Evolutionary conservation across 768 basidiomycete species (phyloP).

Genomic region (Kwoniella dejecticola): DNA sequence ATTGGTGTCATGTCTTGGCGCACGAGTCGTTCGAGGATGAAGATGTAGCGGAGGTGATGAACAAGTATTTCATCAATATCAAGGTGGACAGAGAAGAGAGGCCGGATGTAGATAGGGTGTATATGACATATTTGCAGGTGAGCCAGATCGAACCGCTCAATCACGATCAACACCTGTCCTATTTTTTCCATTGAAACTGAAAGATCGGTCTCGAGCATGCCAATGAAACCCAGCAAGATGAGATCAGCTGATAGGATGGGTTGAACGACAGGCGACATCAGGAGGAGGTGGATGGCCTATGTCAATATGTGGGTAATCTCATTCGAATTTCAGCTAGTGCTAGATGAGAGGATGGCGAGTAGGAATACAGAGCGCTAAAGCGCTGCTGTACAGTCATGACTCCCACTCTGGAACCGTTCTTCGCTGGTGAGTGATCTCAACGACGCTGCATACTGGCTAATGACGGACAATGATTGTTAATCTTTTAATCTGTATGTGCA

Average conservation of each 20-base stretch:
- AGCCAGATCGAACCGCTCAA: not conserved
- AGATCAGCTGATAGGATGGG: too few species aligned
- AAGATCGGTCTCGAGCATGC: too few species aligned
- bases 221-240: too few species aligned
- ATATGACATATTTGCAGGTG: slow-evolving; percentile 58
- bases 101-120: slow-evolving; percentile 59
- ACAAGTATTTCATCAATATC: slow-evolving; percentile 57
- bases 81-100: slow-evolving; percentile 58
- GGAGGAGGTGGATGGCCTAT: slow-evolving; percentile 53
- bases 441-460: not conserved
- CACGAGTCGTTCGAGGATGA: slow-evolving; percentile 58
- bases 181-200: not conserved
- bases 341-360: too few species aligned
- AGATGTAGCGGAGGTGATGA: slow-evolving; percentile 57
- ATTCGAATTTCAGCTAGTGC: too few species aligned
- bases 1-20: slow-evolving; percentile 55
- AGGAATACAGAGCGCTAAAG: not conserved
- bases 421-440: slow-evolving; percentile 35
- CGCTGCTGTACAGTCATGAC: slow-evolving; percentile 38
- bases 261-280: slow-evolving; percentile 46
- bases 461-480: too few species aligned
- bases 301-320: slow-evolving; percentile 46
- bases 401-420: slow-evolving; percentile 47
- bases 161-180: not conserved
- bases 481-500: slow-evolving; percentile 20